Percentiles rank a stretch among this genome's conserved stretches.
These are phyloP conservation scores for Arachis hypogaea DNA, from an alignment of 306 rosid genomes.

Conservation along the genomic window DNA sequence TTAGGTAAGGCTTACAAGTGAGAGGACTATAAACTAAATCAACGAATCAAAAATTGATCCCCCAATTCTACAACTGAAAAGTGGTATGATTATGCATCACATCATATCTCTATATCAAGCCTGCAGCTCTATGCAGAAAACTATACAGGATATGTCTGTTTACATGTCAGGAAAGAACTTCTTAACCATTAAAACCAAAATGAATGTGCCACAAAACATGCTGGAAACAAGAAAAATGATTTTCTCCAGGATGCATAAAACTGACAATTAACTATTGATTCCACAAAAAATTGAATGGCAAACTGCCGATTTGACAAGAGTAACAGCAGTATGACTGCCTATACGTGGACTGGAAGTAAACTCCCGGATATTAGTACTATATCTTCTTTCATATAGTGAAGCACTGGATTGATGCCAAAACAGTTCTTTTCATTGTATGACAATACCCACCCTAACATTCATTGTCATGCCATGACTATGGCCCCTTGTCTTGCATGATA, in stretches of 20 bases:
- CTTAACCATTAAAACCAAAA: constrained; percentile 7
- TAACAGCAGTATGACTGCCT: constrained; percentile 10
- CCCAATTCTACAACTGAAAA: background rate
- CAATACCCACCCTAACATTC: constrained; percentile 2
- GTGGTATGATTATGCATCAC: constrained; percentile 6
- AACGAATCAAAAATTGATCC: constrained; percentile 16
- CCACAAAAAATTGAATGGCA: constrained; percentile 17
- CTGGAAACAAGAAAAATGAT: background rate
- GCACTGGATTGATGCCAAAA: constrained; percentile 24
- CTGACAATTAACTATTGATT: background rate
- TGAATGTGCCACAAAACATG: constrained; percentile 2
- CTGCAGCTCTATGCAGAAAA: constrained; percentile 20
- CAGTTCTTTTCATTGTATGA: constrained; percentile 15
- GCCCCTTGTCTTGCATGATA: background rate
- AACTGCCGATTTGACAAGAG: background rate
- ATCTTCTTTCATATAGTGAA: constrained; percentile 13
- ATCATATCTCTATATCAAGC: constrained; percentile 5
- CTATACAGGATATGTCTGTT: background rate
- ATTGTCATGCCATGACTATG: constrained; percentile 10
- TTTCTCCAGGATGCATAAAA: constrained; percentile 9
- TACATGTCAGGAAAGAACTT: constrained; percentile 3
- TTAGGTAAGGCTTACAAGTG: constrained; percentile 32
- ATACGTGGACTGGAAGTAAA: background rate
- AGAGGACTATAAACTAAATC: constrained; percentile 29
- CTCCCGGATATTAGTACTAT: background rate